Evolutionary conservation across 2,329 filamentous ascomycete species (phyloP).

Genomic region (Fusarium sp.): DNA sequence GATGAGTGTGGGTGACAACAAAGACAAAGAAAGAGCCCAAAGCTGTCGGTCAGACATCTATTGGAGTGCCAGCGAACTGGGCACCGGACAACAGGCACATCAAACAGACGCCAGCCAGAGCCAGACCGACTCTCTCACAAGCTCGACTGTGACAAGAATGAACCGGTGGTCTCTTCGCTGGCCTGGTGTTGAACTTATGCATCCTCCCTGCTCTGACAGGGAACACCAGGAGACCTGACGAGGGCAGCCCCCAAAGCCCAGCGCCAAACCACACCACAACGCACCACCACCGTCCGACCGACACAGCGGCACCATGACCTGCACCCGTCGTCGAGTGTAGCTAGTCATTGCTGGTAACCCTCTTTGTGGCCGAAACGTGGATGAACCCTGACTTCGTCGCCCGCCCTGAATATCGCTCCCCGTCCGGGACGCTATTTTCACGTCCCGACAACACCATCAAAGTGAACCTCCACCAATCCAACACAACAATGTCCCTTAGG

Average conservation of each 20-base stretch:
- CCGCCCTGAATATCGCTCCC: conserved; percentile 33
- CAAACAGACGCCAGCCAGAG: conserved; percentile 1
- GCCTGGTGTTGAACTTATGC: conserved; percentile 28
- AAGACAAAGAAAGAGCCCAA: conserved; percentile 8
- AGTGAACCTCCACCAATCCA: conserved; percentile 35
- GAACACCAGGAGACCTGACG: conserved; percentile 27
- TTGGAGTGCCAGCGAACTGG: conserved; percentile 7
- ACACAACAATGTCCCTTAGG: conserved; percentile 11
- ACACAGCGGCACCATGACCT: conserved; percentile 30
- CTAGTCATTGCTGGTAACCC: conserved; percentile 12
- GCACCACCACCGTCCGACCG: conserved; percentile 42
- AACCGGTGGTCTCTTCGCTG: conserved; percentile 21
- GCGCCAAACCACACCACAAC: conserved; percentile 41
- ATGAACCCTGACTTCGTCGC: conserved; percentile 32
- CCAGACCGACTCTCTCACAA: conserved; percentile 3
- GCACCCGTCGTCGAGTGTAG: conserved; percentile 16
- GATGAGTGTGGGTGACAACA: conserved; percentile 22
- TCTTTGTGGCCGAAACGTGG: conserved; percentile 25
- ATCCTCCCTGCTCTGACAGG: conserved; percentile 25
- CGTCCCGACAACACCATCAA: conserved; percentile 25
- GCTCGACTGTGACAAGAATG: conserved; percentile 18
- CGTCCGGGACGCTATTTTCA: conserved; percentile 22
- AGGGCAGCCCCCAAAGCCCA: conserved; percentile 23
- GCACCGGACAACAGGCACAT: conserved; percentile 14
- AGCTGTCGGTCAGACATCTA: conserved; percentile 20